Evolutionary conservation across 2,329 filamentous ascomycete species (phyloP).

Genomic region (Cladophialophora carrionii): DNA sequence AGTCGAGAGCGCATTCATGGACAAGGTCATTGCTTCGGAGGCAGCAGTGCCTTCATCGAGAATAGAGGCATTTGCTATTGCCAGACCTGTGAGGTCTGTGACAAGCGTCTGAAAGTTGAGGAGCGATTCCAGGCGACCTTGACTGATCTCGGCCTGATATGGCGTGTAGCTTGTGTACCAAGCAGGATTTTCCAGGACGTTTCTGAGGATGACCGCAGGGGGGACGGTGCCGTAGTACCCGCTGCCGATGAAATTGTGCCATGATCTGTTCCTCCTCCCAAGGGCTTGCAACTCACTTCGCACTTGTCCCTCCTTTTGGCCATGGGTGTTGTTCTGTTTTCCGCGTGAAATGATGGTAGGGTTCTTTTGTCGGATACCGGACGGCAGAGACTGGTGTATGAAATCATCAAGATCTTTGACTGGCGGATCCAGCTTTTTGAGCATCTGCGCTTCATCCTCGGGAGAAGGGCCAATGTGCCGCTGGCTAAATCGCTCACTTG

Average conservation of each 20-base stretch:
- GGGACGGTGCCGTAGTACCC: slow-evolving; percentile 88
- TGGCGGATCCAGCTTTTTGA: slow-evolving; percentile 75
- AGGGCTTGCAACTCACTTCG: slow-evolving; percentile 51
- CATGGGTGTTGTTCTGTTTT: slow-evolving; percentile 44
- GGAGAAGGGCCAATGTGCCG: slow-evolving; percentile 95
- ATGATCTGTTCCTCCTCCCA: slow-evolving; percentile 39
- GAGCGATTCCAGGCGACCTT: slow-evolving; percentile 87
- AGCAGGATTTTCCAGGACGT: slow-evolving; percentile 86
- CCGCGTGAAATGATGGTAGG: slow-evolving; percentile 49
- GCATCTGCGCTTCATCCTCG: slow-evolving; percentile 88
- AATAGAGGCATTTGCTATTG: slow-evolving; percentile 87
- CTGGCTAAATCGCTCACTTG: slow-evolving; percentile 45
- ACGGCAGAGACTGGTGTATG: slow-evolving; percentile 78
- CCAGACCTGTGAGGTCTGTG: slow-evolving; percentile 80
- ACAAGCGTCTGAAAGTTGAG: slow-evolving; percentile 96
- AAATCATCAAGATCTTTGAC: slow-evolving; percentile 77
- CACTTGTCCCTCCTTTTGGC: slow-evolving; percentile 49
- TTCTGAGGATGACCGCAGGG: slow-evolving; percentile 88
- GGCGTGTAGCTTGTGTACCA: slow-evolving; percentile 99
- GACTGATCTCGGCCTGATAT: slow-evolving; percentile 96
- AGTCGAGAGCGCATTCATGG: slow-evolving; percentile 72
- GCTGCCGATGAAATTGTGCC: slow-evolving; percentile 73
- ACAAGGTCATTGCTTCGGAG: slow-evolving; percentile 94
- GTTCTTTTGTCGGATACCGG: slow-evolving; percentile 72
- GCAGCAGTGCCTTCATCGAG: slow-evolving; percentile 91